Evolutionary conservation across 345 rosid genomes (phyloP).

Genomic region (Populus ilicifolia): DNA sequence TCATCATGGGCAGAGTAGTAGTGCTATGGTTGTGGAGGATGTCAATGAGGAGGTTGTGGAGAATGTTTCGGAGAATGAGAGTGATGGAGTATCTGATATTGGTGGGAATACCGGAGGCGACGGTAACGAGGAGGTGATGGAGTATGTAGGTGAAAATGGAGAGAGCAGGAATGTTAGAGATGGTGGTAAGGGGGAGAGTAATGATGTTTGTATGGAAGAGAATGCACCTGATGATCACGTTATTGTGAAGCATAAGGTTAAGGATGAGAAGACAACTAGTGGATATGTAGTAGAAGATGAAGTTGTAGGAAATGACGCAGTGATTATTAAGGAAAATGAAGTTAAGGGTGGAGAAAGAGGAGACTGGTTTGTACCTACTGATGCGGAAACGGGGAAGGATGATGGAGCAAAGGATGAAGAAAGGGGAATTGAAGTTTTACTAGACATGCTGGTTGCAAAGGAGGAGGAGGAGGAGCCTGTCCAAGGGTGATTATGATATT

Average conservation of each 20-base stretch:
- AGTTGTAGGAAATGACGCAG: not conserved
- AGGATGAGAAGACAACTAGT: not conserved
- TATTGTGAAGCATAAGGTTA: slow-evolving; percentile 15
- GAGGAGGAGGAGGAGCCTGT: slow-evolving; percentile 8
- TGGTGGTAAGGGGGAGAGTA: slow-evolving; percentile 24
- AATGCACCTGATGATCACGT: slow-evolving; percentile 11
- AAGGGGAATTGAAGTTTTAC: not conserved
- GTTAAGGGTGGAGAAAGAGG: not conserved
- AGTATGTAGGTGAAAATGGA: slow-evolving; percentile 7
- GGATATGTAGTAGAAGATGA: not conserved
- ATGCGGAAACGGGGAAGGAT: slow-evolving; percentile 11
- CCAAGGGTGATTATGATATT: not conserved
- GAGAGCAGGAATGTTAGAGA: slow-evolving; percentile 14
- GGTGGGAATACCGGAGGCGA: slow-evolving; percentile 21
- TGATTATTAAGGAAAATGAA: slow-evolving; percentile 3
- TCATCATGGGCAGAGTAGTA: not conserved
- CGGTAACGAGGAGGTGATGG: slow-evolving; percentile 13
- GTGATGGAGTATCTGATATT: slow-evolving; percentile 61
- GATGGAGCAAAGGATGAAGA: slow-evolving; percentile 20
- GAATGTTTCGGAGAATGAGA: slow-evolving; percentile 41
- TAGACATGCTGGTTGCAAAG: not conserved
- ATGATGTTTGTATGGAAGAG: slow-evolving; percentile 39
- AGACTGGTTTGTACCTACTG: not conserved
- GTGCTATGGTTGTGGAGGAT: slow-evolving; percentile 37
- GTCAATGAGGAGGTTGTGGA: slow-evolving; percentile 37